Evolutionary conservation across 495 filamentous ascomycete species (phyloP).

Genomic region (Aspergillus ellipticus): DNA sequence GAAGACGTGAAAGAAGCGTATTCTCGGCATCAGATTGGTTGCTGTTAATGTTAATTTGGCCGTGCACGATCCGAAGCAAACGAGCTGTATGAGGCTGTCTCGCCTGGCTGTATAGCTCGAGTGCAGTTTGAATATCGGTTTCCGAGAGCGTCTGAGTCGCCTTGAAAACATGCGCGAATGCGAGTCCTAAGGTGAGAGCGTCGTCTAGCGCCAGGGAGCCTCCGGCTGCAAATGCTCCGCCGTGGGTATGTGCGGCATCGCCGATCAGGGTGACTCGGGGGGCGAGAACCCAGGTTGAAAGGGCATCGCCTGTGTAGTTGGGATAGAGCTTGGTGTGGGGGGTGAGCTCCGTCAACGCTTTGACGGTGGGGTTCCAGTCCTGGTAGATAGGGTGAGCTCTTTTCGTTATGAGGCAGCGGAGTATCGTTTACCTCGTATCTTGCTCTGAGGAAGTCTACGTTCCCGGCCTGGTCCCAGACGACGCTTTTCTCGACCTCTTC

Average conservation of each 20-base stretch:
- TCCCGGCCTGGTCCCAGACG: slow-evolving; percentile 37
- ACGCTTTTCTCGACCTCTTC: slow-evolving; percentile 37
- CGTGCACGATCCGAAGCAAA: slow-evolving; percentile 38
- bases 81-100: slow-evolving; percentile 42
- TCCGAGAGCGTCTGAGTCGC: slow-evolving; percentile 12
- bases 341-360: slow-evolving; percentile 37
- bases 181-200: slow-evolving; percentile 29
- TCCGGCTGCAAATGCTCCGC: slow-evolving; percentile 47
- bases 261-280: slow-evolving; percentile 40
- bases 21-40: slow-evolving; percentile 18
- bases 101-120: slow-evolving; percentile 36
- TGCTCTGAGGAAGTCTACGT: slow-evolving; percentile 33
- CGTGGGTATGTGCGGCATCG: slow-evolving; percentile 50
- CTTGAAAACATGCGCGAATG: slow-evolving; percentile 21
- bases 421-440: slow-evolving; percentile 31
- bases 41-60: slow-evolving; percentile 29
- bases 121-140: slow-evolving; percentile 23
- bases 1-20: slow-evolving; percentile 35
- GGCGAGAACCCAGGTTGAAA: slow-evolving; percentile 41
- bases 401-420: too few relatives aligned
- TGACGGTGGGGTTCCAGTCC: slow-evolving; percentile 44
- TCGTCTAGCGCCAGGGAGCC: slow-evolving; percentile 52
- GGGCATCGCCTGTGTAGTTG: slow-evolving; percentile 36
- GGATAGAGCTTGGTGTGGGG: slow-evolving; percentile 43
- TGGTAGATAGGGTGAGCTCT: slow-evolving; percentile 5